Conservation (phyloP, 2,329 filamentous ascomycete species). For the Botrytis fabae region DNA sequence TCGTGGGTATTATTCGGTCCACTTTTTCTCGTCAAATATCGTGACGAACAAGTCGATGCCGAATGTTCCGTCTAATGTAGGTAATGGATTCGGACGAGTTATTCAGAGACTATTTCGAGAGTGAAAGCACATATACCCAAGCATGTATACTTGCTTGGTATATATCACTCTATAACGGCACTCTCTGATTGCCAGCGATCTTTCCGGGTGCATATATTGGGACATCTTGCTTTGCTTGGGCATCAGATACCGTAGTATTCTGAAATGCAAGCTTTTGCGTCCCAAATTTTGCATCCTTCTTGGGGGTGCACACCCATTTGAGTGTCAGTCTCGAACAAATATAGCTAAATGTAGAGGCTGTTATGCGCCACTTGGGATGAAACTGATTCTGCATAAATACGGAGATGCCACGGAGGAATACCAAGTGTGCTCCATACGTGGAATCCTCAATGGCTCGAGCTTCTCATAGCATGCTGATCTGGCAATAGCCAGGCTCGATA, state of each 20-base stretch:
- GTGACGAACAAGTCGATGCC: not conserved
- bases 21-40: not conserved
- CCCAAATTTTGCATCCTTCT: not conserved
- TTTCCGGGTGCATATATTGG: not conserved
- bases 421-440: not conserved
- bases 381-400: constrained; percentile 10
- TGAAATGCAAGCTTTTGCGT: not conserved
- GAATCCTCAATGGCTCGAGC: not conserved
- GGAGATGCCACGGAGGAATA: constrained; percentile 4
- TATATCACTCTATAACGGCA: not conserved
- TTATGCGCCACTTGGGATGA: not conserved
- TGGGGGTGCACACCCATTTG: not conserved
- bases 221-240: not conserved
- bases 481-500: not conserved
- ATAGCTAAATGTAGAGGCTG: not conserved
- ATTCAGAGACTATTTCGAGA: not conserved
- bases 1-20: constrained; percentile 4
- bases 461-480: constrained; percentile 4
- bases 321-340: not conserved
- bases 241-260: not conserved
- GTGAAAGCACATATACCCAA: not conserved
- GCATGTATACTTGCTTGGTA: not conserved
- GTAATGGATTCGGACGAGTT: not conserved
- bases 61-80: not conserved
- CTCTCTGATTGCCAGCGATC: not conserved